A percentile compares a stretch with the other conserved stretches of the same genome.
Conservation (phyloP, 1,139 yeast species). For the Blastobotrys indianensis region DNA sequence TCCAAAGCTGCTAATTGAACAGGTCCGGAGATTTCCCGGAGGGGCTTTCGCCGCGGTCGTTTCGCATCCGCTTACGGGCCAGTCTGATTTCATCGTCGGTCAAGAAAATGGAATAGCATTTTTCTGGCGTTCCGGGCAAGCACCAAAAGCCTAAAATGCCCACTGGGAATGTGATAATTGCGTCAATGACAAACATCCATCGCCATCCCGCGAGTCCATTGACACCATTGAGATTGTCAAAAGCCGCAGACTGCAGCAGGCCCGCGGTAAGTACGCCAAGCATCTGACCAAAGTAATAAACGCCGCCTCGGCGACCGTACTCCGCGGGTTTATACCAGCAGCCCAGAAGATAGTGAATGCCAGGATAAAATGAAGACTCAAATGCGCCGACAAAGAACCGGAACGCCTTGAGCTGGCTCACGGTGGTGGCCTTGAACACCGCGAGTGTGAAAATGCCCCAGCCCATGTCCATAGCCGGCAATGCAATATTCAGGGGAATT, state of each 20-base stretch:
- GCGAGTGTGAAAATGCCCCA: slow-evolving; percentile 56
- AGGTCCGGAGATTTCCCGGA: slow-evolving; percentile 33
- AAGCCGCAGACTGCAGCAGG: slow-evolving; percentile 39
- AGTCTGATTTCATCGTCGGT: slow-evolving; percentile 27
- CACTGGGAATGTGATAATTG: slow-evolving; percentile 48
- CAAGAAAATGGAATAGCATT: slow-evolving; percentile 34
- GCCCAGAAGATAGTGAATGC: slow-evolving; percentile 47
- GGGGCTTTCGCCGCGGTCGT: slow-evolving; percentile 36
- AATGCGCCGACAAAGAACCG: slow-evolving; percentile 54
- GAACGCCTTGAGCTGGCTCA: slow-evolving; percentile 47
- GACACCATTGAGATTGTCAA: slow-evolving; percentile 37
- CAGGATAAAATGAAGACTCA: slow-evolving; percentile 59
- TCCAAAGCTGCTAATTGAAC: slow-evolving; percentile 27
- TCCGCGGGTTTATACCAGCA: slow-evolving; percentile 46
- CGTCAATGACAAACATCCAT: slow-evolving; percentile 52
- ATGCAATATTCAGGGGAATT: slow-evolving; percentile 48
- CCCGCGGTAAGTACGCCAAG: slow-evolving; percentile 39
- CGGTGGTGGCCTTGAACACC: slow-evolving; percentile 40
- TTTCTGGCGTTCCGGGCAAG: slow-evolving; percentile 63
- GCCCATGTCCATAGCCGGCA: slow-evolving; percentile 48
- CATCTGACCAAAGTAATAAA: slow-evolving; percentile 39
- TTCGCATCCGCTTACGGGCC: slow-evolving; percentile 39
- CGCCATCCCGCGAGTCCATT: slow-evolving; percentile 40
- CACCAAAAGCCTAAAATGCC: slow-evolving; percentile 58
- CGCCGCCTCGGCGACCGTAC: slow-evolving; percentile 46